A percentile compares a stretch with the other conserved stretches of the same genome.
These are phyloP conservation scores for Discostella stelligeroides DNA, from an alignment of 108 stramenopile species.

Conservation along the genomic window DNA sequence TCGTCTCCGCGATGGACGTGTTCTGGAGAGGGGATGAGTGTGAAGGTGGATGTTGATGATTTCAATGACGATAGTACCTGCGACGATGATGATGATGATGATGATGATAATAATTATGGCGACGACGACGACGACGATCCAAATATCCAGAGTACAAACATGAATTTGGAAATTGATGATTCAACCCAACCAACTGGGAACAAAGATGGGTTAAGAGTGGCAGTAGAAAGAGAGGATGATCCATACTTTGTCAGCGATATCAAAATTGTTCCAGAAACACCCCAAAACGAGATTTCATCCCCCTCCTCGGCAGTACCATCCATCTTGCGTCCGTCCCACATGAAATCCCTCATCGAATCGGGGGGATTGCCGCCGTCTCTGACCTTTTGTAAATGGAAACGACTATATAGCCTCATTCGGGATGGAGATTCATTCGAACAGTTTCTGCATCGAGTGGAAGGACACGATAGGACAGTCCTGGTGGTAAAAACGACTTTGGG, in stretches of 20 bases:
- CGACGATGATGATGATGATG: neutral
- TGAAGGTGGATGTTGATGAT: slow-evolving; percentile 39
- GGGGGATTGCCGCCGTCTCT: slow-evolving; percentile 68
- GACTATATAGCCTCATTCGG: slow-evolving; percentile 75
- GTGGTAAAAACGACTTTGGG: slow-evolving; percentile 68
- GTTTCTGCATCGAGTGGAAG: slow-evolving; percentile 67
- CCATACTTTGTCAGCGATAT: slow-evolving; percentile 7
- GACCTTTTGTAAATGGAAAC: slow-evolving; percentile 76
- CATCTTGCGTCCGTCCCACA: slow-evolving; percentile 37
- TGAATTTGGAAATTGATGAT: neutral
- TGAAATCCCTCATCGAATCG: slow-evolving; percentile 54
- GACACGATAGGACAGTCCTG: slow-evolving; percentile 62
- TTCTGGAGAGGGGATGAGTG: slow-evolving; percentile 46
- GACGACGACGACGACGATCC: neutral
- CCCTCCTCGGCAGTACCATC: slow-evolving; percentile 9
- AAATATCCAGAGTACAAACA: neutral
- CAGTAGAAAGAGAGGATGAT: slow-evolving; percentile 8
- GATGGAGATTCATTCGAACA: slow-evolving; percentile 88
- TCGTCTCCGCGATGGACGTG: slow-evolving; percentile 31
- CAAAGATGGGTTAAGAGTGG: neutral
- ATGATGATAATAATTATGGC: neutral
- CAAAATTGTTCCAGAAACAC: slow-evolving; percentile 42
- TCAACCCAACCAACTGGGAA: neutral
- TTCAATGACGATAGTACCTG: slow-evolving; percentile 1
- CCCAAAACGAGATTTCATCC: slow-evolving; percentile 6